A percentile compares a stretch with the other conserved stretches of the same genome.
Conservation (phyloP, 495 filamentous ascomycete genomes). For the Trichoderma virens region DNA sequence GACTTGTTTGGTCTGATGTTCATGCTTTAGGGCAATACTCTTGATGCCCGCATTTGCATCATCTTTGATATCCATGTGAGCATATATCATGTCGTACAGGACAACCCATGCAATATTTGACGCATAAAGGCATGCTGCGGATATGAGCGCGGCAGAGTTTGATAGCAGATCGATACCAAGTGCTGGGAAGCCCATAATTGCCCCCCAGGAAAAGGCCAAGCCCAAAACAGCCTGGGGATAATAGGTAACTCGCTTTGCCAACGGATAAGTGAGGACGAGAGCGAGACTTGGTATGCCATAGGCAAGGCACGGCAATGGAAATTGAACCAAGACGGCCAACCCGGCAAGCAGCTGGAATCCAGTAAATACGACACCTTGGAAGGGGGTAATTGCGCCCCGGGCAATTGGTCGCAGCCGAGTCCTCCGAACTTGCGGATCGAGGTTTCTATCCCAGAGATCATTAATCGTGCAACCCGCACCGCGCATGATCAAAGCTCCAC, state of each 20-base stretch:
- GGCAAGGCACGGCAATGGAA: conserved; percentile 74
- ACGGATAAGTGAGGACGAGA: conserved; percentile 76
- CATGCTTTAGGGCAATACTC: conserved; percentile 84
- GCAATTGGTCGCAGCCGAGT: conserved; percentile 87
- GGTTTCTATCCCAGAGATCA: conserved; percentile 90
- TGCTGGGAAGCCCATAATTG: conserved; percentile 93
- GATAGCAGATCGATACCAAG: conserved; percentile 72
- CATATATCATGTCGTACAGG: conserved; percentile 97
- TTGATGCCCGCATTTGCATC: conserved; percentile 91
- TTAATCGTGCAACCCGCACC: conserved; percentile 98
- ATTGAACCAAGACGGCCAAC: conserved; percentile 74
- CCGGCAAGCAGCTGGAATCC: conserved; percentile 74
- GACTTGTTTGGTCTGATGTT: conserved; percentile 78
- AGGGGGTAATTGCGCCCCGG: conserved; percentile 68
- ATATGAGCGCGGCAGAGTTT: conserved; percentile 54
- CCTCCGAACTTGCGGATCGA: conserved; percentile 83
- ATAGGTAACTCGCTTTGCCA: conserved; percentile 88
- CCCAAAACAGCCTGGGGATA: conserved; percentile 92
- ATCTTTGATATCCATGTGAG: conserved; percentile 96
- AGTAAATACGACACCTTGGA: conserved; percentile 70
- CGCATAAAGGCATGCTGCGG: conserved; percentile 68
- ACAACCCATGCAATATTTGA: conserved; percentile 93
- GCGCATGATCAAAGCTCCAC: conserved; percentile 89
- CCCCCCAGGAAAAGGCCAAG: conserved; percentile 93
- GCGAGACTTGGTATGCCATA: conserved; percentile 81